A percentile compares a stretch with the other conserved stretches of the same genome.
Evolutionary conservation across 2,329 filamentous ascomycete species (phyloP).

Genomic region (Talaromyces sp.): DNA sequence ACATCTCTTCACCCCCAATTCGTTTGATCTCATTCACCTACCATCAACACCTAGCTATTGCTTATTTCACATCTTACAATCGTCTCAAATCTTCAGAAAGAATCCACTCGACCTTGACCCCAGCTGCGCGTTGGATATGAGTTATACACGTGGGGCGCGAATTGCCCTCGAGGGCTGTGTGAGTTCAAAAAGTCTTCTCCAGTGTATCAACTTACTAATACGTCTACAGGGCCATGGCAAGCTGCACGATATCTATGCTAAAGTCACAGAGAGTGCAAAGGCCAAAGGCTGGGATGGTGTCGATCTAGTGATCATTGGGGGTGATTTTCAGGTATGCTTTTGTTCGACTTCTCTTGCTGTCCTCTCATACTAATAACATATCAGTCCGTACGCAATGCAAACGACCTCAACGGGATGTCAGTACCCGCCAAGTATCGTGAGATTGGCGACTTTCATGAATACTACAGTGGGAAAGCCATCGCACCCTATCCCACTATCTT

Average conservation of each 20-base stretch:
- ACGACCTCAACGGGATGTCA: slow-evolving; percentile 83
- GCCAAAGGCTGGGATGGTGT: slow-evolving; percentile 74
- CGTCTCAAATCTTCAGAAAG: not conserved
- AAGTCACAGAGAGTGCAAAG: slow-evolving; percentile 65
- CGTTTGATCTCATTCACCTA: not conserved
- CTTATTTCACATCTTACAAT: not conserved
- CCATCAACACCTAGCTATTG: not conserved
- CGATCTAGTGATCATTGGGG: slow-evolving; percentile 89
- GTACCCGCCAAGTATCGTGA: slow-evolving; percentile 83
- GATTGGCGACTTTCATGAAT: slow-evolving; percentile 89
- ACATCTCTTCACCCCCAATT: not conserved
- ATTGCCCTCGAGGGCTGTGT: slow-evolving; percentile 87
- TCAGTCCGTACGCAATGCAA: slow-evolving; percentile 79
- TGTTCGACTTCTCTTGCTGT: not conserved
- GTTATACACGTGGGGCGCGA: slow-evolving; percentile 48
- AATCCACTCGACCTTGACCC: not conserved
- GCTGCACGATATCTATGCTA: slow-evolving; percentile 85
- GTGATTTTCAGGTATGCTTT: slow-evolving; percentile 76
- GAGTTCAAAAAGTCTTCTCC: slow-evolving; percentile 35
- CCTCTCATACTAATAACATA: slow-evolving; percentile 13
- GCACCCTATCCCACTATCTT: slow-evolving; percentile 92
- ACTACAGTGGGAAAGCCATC: slow-evolving; percentile 73
- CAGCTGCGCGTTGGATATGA: not conserved
- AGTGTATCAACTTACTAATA: slow-evolving; percentile 18
- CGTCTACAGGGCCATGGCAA: slow-evolving; percentile 75